phyloP scores from a whole-genome alignment of 352 stramenopile genomes.

The Pythium scleroteichum region DNA sequence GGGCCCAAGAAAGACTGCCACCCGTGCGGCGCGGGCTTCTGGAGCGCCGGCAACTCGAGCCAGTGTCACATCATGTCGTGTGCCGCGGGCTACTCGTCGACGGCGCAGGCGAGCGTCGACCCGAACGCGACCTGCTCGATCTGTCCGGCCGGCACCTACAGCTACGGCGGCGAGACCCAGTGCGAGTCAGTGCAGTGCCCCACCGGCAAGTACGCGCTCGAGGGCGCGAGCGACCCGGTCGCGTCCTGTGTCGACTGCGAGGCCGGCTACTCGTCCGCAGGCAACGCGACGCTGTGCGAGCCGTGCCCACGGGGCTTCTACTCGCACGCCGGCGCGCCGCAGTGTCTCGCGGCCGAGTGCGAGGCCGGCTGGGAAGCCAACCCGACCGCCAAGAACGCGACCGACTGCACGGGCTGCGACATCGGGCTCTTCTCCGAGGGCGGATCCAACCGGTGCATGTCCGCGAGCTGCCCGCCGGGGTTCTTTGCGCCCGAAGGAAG shows the following conservation, averaged over 20 bases:
- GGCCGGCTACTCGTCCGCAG: constrained; percentile 36
- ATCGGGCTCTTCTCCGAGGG: constrained; percentile 45
- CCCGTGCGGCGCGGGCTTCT: constrained; percentile 38
- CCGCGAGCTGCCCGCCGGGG: constrained; percentile 38
- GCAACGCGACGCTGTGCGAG: constrained; percentile 39
- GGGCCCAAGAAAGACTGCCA: constrained; percentile 41
- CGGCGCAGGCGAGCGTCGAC: constrained; percentile 24
- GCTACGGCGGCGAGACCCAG: constrained; percentile 33
- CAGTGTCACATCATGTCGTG: constrained; percentile 32
- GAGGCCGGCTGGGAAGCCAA: constrained; percentile 44
- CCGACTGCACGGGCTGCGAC: constrained; percentile 46
- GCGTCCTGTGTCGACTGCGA: constrained; percentile 34
- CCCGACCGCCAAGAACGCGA: constrained; percentile 34
- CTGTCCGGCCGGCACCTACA: constrained; percentile 37
- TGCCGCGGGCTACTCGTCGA: constrained; percentile 32
- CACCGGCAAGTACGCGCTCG: constrained; percentile 28
- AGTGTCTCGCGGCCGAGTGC: constrained; percentile 38
- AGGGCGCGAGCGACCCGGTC: constrained; percentile 31
- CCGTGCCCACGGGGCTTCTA: constrained; percentile 36
- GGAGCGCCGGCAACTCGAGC: constrained; percentile 33
- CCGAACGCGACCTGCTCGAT: constrained; percentile 33
- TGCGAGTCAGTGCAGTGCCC: constrained; percentile 38
- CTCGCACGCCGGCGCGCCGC: constrained; percentile 19
- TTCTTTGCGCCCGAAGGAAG: constrained; percentile 39
- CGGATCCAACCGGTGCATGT: constrained; percentile 30